Evolutionary conservation across 106 monocot genomes (phyloP).

Genomic region (Dactylorhiza incarnata): DNA sequence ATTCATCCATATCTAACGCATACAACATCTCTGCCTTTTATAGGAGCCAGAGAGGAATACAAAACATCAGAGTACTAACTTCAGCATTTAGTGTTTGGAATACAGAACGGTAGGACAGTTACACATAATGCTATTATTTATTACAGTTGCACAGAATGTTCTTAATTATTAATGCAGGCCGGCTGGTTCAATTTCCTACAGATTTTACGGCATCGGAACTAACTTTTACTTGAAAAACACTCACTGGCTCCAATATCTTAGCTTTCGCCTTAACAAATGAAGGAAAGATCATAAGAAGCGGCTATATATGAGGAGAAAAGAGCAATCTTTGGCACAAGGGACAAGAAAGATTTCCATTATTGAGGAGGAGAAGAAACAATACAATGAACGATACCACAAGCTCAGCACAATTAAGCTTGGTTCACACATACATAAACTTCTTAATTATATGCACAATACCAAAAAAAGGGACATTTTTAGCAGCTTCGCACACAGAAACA

Average conservation of each 20-base stretch:
- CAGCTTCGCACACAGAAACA: background rate
- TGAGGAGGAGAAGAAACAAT: background rate
- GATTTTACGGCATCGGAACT: no score
- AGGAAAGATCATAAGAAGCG: background rate
- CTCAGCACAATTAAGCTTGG: background rate
- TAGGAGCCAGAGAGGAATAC: no score
- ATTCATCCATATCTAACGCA: no score
- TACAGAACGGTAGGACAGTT: no score
- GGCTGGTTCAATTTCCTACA: no score
- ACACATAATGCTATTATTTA: no score
- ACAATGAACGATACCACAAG: background rate
- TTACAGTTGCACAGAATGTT: no score
- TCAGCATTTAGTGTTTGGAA: no score
- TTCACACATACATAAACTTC: background rate
- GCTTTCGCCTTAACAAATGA: background rate
- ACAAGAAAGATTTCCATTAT: background rate
- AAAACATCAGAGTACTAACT: no score
- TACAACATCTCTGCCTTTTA: no score
- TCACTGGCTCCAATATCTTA: background rate
- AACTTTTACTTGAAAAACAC: no score
- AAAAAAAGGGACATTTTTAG: background rate
- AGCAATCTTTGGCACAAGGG: background rate
- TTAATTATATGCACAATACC: background rate
- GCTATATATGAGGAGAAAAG: background rate
- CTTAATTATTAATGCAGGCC: no score